Evolutionary conservation across 225 moss, liverwort and hornwort species (phyloP).

Genomic region (Straminergon stramineum): DNA sequence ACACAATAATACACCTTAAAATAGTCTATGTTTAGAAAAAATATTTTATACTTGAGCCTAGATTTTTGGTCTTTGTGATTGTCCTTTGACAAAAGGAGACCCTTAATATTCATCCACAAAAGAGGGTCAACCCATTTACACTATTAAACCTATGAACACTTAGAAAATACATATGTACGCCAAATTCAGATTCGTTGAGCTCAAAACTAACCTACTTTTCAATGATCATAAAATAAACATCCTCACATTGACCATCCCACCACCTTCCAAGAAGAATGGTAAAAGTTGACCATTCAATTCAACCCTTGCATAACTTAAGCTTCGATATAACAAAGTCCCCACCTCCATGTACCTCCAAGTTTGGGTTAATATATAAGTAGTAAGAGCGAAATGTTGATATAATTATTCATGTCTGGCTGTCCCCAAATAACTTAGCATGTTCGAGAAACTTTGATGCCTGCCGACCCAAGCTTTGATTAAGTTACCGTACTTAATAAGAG

Average conservation of each 20-base stretch:
- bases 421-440: too few relatives aligned
- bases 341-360: not conserved
- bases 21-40: not conserved
- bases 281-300: not conserved
- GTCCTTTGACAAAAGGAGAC: accelerated
- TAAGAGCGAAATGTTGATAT: not conserved
- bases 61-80: not conserved
- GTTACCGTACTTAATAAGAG: not conserved
- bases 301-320: not conserved
- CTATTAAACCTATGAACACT: not conserved
- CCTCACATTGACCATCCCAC: not conserved
- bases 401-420: not conserved
- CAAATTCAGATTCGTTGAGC: not conserved
- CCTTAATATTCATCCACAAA: not conserved
- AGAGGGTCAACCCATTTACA: accelerated
- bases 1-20: accelerated
- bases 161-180: not conserved
- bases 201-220: not conserved
- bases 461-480: not conserved
- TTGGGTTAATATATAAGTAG: not conserved
- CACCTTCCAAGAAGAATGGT: not conserved
- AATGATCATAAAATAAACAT: not conserved
- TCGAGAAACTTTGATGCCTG: not conserved
- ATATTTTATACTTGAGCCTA: accelerated
- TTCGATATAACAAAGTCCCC: not conserved